A percentile compares a stretch with the other conserved stretches of the same genome.
Evolutionary conservation across 2,329 filamentous ascomycete species (phyloP).

Genomic region (Monosporascus ibericus): DNA sequence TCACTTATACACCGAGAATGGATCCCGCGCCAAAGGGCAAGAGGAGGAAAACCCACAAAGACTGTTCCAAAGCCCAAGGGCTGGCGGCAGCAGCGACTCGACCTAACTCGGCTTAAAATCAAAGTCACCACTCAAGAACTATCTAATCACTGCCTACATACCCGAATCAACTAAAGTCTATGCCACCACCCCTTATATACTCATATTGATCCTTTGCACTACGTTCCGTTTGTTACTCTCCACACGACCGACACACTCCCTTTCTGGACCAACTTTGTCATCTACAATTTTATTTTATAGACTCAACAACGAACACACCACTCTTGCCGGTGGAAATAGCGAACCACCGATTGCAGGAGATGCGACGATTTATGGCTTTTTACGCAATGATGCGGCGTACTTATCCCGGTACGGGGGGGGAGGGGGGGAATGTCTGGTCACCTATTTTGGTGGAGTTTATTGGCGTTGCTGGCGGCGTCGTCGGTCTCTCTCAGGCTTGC

Average conservation of each 20-base stretch:
- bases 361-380: constrained; percentile 17
- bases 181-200: constrained; percentile 7
- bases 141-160: constrained; percentile 4
- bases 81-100: constrained; percentile 10
- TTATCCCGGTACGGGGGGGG: constrained; percentile 9
- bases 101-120: constrained; percentile 19
- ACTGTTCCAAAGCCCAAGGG: constrained; percentile 19
- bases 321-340: constrained; percentile 2
- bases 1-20: constrained; percentile 83
- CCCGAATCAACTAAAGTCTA: constrained; percentile 20
- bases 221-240: constrained; percentile 21
- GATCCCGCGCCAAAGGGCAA: constrained; percentile 87
- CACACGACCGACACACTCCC: constrained; percentile 4
- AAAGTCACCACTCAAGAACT: background rate
- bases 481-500: constrained; percentile 7
- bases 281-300: constrained; percentile 8
- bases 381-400: constrained; percentile 14
- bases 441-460: constrained; percentile 16
- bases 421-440: constrained; percentile 11
- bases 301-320: constrained; percentile 6
- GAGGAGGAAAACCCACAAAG: constrained; percentile 59
- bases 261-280: constrained; percentile 4
- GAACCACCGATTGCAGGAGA: constrained; percentile 2
- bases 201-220: constrained; percentile 1
- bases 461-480: constrained; percentile 19